Base-by-base conservation (phyloP, 2,329 filamentous ascomycete species). In the Teratosphaeria pseudoeucalypti region DNA sequence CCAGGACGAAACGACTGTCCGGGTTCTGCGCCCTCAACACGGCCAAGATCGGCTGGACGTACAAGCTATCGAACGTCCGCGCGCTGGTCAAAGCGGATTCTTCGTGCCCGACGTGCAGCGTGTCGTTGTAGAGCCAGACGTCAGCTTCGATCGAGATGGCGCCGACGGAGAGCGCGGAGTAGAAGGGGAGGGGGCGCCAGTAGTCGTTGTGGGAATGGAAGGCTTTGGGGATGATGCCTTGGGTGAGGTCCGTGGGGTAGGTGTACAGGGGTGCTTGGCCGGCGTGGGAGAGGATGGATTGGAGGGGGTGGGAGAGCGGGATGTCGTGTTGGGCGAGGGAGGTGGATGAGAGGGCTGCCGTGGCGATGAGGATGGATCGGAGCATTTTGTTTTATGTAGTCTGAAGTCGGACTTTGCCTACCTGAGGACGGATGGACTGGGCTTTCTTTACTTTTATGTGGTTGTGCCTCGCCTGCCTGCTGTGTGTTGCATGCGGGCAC, bases 191-290 rank as follows among this genome's bases (percentile, higher is more conserved):
- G 52, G 70, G 67, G 32, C 77, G 72, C 78, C 77, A 79, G 71
- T 85, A 86, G 66, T 86, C 83, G 68, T 86, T 87, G 68, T 84
- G 79, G 34, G 76, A 80, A 68, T 83, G 80, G 56, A 82, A 74
- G 1, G 69, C 69, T 72, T 82, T 83, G 49, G 83, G 83, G 34
- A 84, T 66, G 61, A 86, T 83, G 1, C 78, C 82, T 61, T 82
- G 77, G 1, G 83, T 85, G 23, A 86, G 74, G 66, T 83, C 81
- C 0, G 83, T 86, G 0, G 83, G 83, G 71, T 85, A 86, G 19
- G 70, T 76, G 70, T 85, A 85, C 23, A 79, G 73, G 10, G 77
- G 72, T 54, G 76, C 78, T 26, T 75, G 71, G 65, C 82, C 77
- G 6, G 81, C 82, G 64, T 83, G 79, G 58, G 76, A 74, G 57